These are phyloP conservation scores for Thalassiosira mediterranea DNA, from an alignment of 352 stramenopile species.

Conservation along the genomic window DNA sequence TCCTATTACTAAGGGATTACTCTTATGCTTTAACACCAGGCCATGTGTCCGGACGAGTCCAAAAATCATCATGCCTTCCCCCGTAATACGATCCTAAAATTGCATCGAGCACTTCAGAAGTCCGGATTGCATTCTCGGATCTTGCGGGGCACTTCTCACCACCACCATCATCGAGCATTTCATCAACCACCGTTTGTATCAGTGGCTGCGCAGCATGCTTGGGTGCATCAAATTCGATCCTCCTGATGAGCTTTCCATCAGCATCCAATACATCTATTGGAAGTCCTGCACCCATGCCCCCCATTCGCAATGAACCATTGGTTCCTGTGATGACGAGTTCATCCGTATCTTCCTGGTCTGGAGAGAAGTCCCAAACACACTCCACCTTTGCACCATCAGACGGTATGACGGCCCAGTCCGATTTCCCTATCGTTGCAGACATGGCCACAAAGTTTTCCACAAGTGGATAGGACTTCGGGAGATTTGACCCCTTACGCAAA, in stretches of 20 bases:
- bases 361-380: slow-evolving; percentile 62
- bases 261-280: slow-evolving; percentile 53
- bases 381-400: slow-evolving; percentile 47
- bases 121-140: slow-evolving; percentile 56
- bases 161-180: slow-evolving; percentile 26
- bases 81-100: slow-evolving; percentile 64
- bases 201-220: slow-evolving; percentile 58
- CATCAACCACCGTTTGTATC: slow-evolving; percentile 61
- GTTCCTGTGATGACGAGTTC: slow-evolving; percentile 54
- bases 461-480: slow-evolving; percentile 8
- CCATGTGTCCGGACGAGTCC: slow-evolving; percentile 44
- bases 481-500: slow-evolving; percentile 21
- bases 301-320: slow-evolving; percentile 53
- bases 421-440: slow-evolving; percentile 42
- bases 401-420: slow-evolving; percentile 17
- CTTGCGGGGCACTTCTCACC: slow-evolving; percentile 27
- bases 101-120: slow-evolving; percentile 56
- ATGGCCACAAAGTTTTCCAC: slow-evolving; percentile 65
- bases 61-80: slow-evolving; percentile 64
- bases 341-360: slow-evolving; percentile 32
- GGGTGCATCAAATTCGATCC: slow-evolving; percentile 55
- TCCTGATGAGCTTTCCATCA: slow-evolving; percentile 31
- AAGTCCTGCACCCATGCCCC: slow-evolving; percentile 47
- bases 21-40: too few relatives aligned
- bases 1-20: too few relatives aligned